Evolutionary conservation across 2,329 filamentous ascomycete genomes (phyloP).

Genomic region (Arthrobotrys sinensis): DNA sequence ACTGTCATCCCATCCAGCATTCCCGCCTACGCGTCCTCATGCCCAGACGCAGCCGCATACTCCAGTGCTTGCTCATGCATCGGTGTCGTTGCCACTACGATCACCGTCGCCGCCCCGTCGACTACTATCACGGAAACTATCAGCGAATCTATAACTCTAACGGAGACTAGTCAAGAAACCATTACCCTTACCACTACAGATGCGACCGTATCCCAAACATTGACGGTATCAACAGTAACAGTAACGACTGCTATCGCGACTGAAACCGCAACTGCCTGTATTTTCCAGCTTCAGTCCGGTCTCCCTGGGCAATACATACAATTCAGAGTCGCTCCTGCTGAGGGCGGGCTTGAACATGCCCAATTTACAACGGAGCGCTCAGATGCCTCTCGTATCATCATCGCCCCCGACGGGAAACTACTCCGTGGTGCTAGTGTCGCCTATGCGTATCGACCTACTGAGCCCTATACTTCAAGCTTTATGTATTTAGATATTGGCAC

Average conservation of each 20-base stretch:
- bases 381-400: not conserved
- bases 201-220: not conserved
- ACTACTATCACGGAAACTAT: not conserved
- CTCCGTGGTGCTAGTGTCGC: not conserved
- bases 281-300: not conserved
- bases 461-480: not conserved
- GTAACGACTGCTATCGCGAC: not conserved
- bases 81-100: not conserved
- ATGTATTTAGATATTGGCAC: not conserved
- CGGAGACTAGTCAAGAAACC: not conserved
- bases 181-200: not conserved
- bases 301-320: not conserved
- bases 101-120: conserved; percentile 16
- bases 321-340: not conserved
- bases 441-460: not conserved
- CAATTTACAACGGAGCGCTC: not conserved
- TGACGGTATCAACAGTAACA: not conserved
- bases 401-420: not conserved
- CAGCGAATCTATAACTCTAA: not conserved
- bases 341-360: not conserved
- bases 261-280: not conserved
- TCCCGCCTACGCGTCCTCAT: conserved; percentile 26
- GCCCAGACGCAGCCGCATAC: not conserved
- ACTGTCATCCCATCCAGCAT: conserved; percentile 6
- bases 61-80: conserved; percentile 29